Evolutionary conservation across 306 rosid species (phyloP).

Genomic region (Pueraria montana): DNA sequence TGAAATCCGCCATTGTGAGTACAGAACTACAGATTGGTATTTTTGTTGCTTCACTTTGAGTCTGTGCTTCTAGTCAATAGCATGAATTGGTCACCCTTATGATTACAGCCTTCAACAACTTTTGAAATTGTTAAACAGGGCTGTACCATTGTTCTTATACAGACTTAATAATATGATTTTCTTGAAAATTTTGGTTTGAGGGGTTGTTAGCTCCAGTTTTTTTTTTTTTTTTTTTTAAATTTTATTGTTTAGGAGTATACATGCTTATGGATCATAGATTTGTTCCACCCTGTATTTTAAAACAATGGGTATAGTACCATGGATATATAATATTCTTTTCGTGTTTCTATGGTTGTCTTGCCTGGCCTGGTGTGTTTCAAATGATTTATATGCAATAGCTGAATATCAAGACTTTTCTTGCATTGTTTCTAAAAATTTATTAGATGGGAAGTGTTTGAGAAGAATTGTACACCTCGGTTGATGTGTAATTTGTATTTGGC

Average conservation of each 20-base stretch:
- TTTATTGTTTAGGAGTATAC: constrained; percentile 40
- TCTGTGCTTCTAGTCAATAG: constrained; percentile 46
- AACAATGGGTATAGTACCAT: constrained; percentile 44
- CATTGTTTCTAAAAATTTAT: constrained; percentile 6
- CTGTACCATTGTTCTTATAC: constrained; percentile 44
- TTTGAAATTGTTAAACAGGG: constrained; percentile 33
- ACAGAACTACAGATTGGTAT: constrained; percentile 44
- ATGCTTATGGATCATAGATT: constrained; percentile 44
- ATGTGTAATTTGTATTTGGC: constrained; percentile 23
- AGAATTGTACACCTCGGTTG: constrained; percentile 9
- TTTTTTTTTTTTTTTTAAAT: not conserved
- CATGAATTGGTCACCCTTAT: constrained; percentile 48
- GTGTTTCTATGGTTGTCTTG: not conserved
- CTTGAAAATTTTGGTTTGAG: constrained; percentile 45
- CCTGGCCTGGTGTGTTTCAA: constrained; percentile 12
- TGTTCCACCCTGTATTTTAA: constrained; percentile 46
- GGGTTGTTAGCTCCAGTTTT: constrained; percentile 34
- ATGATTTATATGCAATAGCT: constrained; percentile 4
- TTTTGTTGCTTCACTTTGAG: constrained; percentile 39
- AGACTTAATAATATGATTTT: constrained; percentile 43
- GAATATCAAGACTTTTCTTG: constrained; percentile 26
- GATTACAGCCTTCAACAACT: constrained; percentile 43
- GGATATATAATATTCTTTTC: not conserved
- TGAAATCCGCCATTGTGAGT: constrained; percentile 41
- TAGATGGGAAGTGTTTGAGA: not conserved